phyloP scores from a whole-genome alignment of 225 moss, liverwort and hornwort genomes.

The Polytrichum commune region DNA sequence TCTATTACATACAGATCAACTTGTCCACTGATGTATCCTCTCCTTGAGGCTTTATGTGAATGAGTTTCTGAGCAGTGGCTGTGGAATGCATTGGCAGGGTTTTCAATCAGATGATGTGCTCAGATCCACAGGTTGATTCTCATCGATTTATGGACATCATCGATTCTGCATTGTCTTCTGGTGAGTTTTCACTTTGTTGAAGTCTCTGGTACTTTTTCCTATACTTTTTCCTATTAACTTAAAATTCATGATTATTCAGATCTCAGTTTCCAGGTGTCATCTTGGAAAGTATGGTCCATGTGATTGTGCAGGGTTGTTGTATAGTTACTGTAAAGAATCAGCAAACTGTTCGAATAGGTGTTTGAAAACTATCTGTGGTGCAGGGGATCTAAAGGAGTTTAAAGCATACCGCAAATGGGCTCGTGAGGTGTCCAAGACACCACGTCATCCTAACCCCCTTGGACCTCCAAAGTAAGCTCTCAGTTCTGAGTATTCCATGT shows the following conservation, averaged over 20 bases:
- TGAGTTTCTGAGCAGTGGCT: too few relatives aligned
- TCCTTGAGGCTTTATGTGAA: too few relatives aligned
- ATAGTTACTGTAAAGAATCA: too few relatives aligned
- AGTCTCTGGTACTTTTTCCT: too few relatives aligned
- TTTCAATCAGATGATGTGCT: conserved; percentile 58
- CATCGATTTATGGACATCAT: conserved; percentile 72
- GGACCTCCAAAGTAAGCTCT: conserved; percentile 44
- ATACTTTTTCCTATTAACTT: too few relatives aligned
- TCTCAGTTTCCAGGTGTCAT: too few relatives aligned
- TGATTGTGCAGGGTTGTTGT: too few relatives aligned
- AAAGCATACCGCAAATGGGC: conserved; percentile 85
- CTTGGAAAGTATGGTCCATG: too few relatives aligned
- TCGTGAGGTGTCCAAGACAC: conserved; percentile 55
- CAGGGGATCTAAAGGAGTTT: conserved; percentile 72
- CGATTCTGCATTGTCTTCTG: conserved; percentile 60
- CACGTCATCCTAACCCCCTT: conserved; percentile 65
- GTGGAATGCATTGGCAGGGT: conserved; percentile 28
- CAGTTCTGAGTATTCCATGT: conserved; percentile 9
- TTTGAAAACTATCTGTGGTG: not conserved
- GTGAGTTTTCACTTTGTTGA: conserved; percentile 19
- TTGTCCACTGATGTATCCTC: too few relatives aligned
- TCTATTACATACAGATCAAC: too few relatives aligned
- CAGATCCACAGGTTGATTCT: conserved; percentile 63
- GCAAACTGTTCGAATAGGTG: too few relatives aligned
- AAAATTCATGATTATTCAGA: too few relatives aligned